These are phyloP conservation scores for Trichosporon inkin DNA, from an alignment of 1,284 basidiomycete species.

Conservation along the genomic window DNA sequence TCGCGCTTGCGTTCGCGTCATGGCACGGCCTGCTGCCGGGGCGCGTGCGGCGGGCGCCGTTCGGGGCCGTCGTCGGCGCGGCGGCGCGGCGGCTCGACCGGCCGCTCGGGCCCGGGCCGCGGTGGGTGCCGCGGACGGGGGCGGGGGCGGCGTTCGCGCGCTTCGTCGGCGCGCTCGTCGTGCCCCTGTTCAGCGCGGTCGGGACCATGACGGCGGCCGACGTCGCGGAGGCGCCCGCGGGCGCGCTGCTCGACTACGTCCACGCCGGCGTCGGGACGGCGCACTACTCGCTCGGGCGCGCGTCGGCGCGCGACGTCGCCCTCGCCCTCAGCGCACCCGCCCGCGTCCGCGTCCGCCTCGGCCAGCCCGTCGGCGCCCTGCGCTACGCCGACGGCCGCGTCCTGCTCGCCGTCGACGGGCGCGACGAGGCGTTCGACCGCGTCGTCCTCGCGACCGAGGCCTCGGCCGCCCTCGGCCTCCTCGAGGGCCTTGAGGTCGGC, in stretches of 20 bases:
- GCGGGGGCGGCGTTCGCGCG: conserved; percentile 52
- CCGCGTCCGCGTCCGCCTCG: conserved; percentile 23
- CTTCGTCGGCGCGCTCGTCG: conserved; percentile 58
- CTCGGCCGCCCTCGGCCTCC: conserved; percentile 55
- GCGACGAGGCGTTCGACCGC: conserved; percentile 53
- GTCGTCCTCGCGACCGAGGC: conserved; percentile 69
- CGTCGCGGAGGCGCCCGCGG: conserved; percentile 31
- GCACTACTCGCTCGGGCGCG: conserved; percentile 37
- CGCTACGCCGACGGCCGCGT: conserved; percentile 23
- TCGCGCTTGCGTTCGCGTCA: conserved; percentile 56
- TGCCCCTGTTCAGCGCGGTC: conserved; percentile 67
- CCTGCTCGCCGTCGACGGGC: conserved; percentile 11
- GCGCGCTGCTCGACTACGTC: conserved; percentile 40
- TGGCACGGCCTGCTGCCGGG: conserved; percentile 43
- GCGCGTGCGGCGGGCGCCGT: conserved; percentile 28
- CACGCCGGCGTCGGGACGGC: conserved; percentile 39
- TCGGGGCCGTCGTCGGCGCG: conserved; percentile 30
- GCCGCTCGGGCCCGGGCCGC: conserved; percentile 9
- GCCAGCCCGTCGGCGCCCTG: conserved; percentile 24
- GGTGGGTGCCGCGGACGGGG: conserved; percentile 18
- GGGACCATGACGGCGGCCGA: conserved; percentile 55
- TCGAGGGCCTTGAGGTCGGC: conserved; percentile 27
- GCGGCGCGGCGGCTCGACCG: conserved; percentile 20
- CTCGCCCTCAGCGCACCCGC: conserved; percentile 25
- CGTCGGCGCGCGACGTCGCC: conserved; percentile 33